Percentiles rank a stretch among this genome's conserved stretches.
These are phyloP conservation scores for Trametes hirsuta DNA, from an alignment of 1,284 basidiomycete genomes.

Conservation along the genomic window DNA sequence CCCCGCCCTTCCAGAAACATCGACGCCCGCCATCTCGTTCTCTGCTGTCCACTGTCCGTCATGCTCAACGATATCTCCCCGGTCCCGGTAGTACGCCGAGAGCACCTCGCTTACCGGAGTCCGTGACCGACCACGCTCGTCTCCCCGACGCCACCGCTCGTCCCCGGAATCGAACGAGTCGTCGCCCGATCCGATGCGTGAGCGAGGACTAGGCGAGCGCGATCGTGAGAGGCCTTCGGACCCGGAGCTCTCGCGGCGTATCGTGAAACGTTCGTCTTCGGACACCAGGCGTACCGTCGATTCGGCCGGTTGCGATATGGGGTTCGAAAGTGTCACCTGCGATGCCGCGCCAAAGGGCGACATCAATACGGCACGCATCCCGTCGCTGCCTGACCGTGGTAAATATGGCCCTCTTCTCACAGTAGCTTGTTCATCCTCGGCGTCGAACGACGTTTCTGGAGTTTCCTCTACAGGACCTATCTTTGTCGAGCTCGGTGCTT, in stretches of 20 bases:
- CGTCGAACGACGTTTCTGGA: constrained; percentile 24
- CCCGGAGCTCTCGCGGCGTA: constrained; percentile 13
- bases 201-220: neutral
- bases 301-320: constrained; percentile 18
- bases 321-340: constrained; percentile 24
- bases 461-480: constrained; percentile 20
- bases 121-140: constrained; percentile 14
- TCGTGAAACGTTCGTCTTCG: constrained; percentile 24
- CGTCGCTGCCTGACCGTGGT: constrained; percentile 2
- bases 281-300: constrained; percentile 38
- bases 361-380: constrained; percentile 16
- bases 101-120: constrained; percentile 32
- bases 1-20: constrained; percentile 7
- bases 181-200: constrained; percentile 10
- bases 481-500: constrained; percentile 8
- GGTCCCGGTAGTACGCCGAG: constrained; percentile 29
- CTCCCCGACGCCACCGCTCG: constrained; percentile 4
- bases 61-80: constrained; percentile 11
- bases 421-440: neutral
- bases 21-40: constrained; percentile 10
- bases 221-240: constrained; percentile 7
- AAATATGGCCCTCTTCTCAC: constrained; percentile 11
- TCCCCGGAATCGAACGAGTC: constrained; percentile 16
- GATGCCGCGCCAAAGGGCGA: constrained; percentile 25
- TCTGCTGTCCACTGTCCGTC: neutral